phyloP scores from a whole-genome alignment of 768 basidiomycete species.

The Tephrocybe sp. region DNA sequence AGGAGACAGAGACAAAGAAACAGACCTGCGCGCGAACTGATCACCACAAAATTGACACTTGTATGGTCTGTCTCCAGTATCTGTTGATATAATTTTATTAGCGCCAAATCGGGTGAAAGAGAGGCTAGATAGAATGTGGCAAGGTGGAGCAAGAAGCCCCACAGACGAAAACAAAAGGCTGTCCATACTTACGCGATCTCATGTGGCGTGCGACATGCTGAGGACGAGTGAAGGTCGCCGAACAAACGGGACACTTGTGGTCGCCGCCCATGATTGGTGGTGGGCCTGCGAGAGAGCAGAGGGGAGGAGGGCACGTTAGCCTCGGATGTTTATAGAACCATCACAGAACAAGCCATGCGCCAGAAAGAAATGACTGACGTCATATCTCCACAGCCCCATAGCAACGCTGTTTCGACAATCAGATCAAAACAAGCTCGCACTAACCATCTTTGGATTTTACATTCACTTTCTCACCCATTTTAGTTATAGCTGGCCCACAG shows the following conservation, averaged over 20 bases:
- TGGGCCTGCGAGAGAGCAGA: background rate
- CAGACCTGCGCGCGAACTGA: constrained; percentile 82
- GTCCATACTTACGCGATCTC: constrained; percentile 89
- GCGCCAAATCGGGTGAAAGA: constrained; percentile 7
- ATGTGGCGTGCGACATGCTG: constrained; percentile 91
- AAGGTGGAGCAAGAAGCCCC: constrained; percentile 2
- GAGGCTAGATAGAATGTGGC: constrained; percentile 14
- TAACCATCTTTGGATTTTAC: background rate
- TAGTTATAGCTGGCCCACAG: background rate
- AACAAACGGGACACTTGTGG: constrained; percentile 86
- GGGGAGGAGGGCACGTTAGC: background rate
- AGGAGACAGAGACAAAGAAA: constrained; percentile 7
- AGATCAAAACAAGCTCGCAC: background rate
- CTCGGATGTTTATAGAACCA: background rate
- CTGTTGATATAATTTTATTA: constrained; percentile 34
- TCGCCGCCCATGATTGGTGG: constrained; percentile 66
- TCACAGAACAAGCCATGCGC: background rate
- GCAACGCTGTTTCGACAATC: background rate
- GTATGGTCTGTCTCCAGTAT: constrained; percentile 89
- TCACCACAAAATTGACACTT: constrained; percentile 87
- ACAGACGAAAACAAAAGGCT: no score
- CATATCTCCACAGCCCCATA: background rate
- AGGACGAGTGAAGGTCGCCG: constrained; percentile 84
- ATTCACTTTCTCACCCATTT: background rate
- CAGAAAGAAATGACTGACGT: background rate